Percentiles rank a stretch among this genome's conserved stretches.
These are phyloP conservation scores for Agapanthus africanus DNA, from an alignment of 106 monocot species.

Conservation along the genomic window DNA sequence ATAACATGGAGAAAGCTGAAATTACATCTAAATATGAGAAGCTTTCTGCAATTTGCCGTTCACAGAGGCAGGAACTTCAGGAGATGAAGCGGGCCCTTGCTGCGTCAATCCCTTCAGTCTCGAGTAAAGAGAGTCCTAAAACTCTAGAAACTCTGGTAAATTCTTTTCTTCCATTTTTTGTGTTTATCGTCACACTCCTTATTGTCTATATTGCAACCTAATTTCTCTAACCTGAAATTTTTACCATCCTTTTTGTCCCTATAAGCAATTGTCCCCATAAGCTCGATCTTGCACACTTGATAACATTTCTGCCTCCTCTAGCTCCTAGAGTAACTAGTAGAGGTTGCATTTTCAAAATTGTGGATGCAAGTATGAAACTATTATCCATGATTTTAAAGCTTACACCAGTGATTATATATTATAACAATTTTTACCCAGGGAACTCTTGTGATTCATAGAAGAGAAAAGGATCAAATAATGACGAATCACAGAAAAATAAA, in stretches of 20 bases:
- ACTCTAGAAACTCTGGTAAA: slow-evolving; percentile 40
- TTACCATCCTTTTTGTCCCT: not conserved
- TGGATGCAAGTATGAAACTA: too few relatives aligned
- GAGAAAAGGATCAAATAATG: too few relatives aligned
- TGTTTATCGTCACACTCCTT: not conserved
- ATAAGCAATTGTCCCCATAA: too few relatives aligned
- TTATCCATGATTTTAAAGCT: too few relatives aligned
- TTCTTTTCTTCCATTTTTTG: not conserved
- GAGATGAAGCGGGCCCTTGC: slow-evolving; percentile 58
- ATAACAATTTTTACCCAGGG: too few relatives aligned
- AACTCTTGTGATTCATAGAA: too few relatives aligned
- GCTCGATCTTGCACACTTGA: not conserved
- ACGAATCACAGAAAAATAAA: too few relatives aligned
- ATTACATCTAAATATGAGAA: slow-evolving; percentile 82
- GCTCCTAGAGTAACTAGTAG: too few relatives aligned
- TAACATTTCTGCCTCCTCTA: too few relatives aligned
- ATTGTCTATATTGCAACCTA: not conserved
- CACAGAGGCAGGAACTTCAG: slow-evolving; percentile 87
- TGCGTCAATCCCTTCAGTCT: slow-evolving; percentile 12
- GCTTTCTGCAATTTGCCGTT: slow-evolving; percentile 79
- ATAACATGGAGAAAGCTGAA: slow-evolving; percentile 73
- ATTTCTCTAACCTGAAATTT: not conserved
- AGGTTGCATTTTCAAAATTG: too few relatives aligned
- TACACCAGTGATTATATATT: too few relatives aligned
- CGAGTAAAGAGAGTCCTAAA: slow-evolving; percentile 28